These are phyloP conservation scores for Ustulina deusta DNA, from an alignment of 2,329 filamentous ascomycete species.

Conservation along the genomic window DNA sequence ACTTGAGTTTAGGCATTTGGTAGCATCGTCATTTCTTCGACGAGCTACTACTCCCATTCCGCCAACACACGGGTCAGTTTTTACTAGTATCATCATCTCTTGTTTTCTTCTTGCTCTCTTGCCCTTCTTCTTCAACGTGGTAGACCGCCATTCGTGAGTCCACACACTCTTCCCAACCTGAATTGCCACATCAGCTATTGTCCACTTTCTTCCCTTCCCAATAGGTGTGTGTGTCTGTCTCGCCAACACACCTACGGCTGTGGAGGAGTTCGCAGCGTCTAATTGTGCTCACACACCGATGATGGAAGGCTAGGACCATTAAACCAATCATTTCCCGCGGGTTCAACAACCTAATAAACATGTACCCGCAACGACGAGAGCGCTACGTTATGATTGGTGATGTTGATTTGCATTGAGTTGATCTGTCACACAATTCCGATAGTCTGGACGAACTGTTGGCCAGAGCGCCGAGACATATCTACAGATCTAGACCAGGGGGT, in stretches of 20 bases:
- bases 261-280: constrained; percentile 42
- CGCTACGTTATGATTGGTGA: constrained; percentile 24
- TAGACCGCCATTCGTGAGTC: neutral
- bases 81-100: no score
- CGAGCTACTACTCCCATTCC: neutral
- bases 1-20: neutral
- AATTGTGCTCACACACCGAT: constrained; percentile 21
- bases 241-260: constrained; percentile 34
- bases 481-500: constrained; percentile 14
- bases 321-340: constrained; percentile 17
- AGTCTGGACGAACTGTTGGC: constrained; percentile 52
- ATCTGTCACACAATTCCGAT: constrained; percentile 48
- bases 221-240: constrained; percentile 33
- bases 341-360: constrained; percentile 20
- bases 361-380: constrained; percentile 15
- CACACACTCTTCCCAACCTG: neutral
- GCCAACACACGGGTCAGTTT: neutral
- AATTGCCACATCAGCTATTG: constrained; percentile 37
- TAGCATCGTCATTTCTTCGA: neutral
- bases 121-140: neutral
- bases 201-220: neutral
- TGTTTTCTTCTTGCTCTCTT: no score
- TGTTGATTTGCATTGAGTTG: constrained; percentile 33
- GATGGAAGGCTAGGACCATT: constrained; percentile 1
- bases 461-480: constrained; percentile 49